These are phyloP conservation scores for Edaphochlamys debaryana DNA, from an alignment of 139 green algal species.

Conservation along the genomic window DNA sequence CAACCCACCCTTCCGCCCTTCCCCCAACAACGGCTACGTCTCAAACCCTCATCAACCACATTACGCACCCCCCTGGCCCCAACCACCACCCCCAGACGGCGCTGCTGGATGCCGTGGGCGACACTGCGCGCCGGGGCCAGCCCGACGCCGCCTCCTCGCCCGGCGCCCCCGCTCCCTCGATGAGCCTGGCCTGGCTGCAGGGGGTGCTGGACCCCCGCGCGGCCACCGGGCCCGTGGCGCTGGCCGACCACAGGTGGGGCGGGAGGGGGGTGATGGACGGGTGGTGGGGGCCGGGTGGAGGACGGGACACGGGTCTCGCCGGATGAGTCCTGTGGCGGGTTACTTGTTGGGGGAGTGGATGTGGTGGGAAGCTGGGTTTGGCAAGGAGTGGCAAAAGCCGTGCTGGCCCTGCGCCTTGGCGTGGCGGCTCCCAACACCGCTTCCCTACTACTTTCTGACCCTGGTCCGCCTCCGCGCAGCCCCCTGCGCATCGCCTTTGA, in stretches of 20 bases:
- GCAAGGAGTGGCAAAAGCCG: no score
- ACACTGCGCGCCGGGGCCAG: neutral
- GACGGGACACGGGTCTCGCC: no score
- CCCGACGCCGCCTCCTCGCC: neutral
- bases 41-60: no score
- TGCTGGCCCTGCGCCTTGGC: no score
- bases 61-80: no score
- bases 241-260: neutral
- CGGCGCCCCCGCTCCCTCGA: neutral
- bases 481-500: conserved; percentile 25
- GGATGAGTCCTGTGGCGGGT: no score
- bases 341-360: neutral
- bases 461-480: neutral
- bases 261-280: no score
- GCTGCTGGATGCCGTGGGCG: neutral
- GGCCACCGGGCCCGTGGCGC: neutral
- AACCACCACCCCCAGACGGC: neutral
- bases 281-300: no score
- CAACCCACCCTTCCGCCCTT: no score
- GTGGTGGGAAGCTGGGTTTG: neutral
- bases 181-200: neutral
- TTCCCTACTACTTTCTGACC: no score
- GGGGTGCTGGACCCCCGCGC: conserved; percentile 9
- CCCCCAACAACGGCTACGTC: no score
- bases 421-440: no score